A percentile compares a stretch with the other conserved stretches of the same genome.
Evolutionary conservation across 164 flowering plant genomes (phyloP).

Genomic region (Stephania cephalantha): DNA sequence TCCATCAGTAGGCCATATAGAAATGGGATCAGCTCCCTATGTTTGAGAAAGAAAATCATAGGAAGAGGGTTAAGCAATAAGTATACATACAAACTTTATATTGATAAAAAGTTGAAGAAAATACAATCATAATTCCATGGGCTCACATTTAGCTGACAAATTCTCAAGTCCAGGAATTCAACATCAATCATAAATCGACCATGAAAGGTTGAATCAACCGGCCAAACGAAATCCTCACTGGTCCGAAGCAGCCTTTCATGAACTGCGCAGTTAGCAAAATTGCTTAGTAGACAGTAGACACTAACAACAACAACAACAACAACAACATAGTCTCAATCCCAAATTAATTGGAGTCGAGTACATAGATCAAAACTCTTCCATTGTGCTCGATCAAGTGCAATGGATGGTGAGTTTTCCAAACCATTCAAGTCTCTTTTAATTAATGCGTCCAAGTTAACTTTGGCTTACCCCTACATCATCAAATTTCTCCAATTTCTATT

Average conservation of each 20-base stretch:
- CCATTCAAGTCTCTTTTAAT: no score
- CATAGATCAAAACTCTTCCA: no score
- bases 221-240: slow-evolving; percentile 79
- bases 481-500: no score
- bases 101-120: neutral
- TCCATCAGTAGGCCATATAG: slow-evolving; percentile 73
- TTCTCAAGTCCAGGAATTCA: slow-evolving; percentile 83
- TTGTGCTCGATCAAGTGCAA: no score
- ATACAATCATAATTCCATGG: neutral
- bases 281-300: no score
- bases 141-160: slow-evolving; percentile 50
- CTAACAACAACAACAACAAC: no score
- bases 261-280: slow-evolving; percentile 41
- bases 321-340: no score
- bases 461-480: no score
- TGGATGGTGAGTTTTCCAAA: no score
- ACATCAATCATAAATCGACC: slow-evolving; percentile 85
- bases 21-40: slow-evolving; percentile 64
- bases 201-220: slow-evolving; percentile 57
- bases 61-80: neutral
- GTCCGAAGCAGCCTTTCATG: slow-evolving; percentile 68
- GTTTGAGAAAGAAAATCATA: neutral
- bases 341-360: no score
- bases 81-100: no score
- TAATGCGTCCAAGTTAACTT: no score